Evolutionary conservation across 495 filamentous ascomycete species (phyloP).

Genomic region (Podospora didyma): DNA sequence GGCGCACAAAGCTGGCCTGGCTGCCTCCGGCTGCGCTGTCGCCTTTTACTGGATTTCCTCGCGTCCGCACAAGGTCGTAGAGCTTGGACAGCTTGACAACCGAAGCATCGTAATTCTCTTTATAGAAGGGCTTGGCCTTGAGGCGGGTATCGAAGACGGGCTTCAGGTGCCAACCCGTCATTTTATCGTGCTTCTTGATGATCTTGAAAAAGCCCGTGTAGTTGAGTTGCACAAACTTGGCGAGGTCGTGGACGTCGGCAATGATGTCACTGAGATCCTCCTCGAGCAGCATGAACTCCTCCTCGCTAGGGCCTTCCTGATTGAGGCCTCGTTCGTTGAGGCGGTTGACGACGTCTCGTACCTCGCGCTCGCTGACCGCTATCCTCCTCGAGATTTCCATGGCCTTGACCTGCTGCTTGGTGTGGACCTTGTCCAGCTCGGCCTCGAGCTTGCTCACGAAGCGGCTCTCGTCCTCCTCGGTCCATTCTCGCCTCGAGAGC

Average conservation of each 20-base stretch:
- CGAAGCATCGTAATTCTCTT: conserved; percentile 95
- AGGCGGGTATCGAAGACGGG: conserved; percentile 91
- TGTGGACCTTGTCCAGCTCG: conserved; percentile 94
- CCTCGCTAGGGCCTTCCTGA: conserved; percentile 67
- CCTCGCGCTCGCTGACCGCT: conserved; percentile 78
- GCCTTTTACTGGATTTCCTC: conserved; percentile 87
- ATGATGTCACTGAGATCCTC: conserved; percentile 96
- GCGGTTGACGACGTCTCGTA: conserved; percentile 76
- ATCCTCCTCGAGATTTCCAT: conserved; percentile 91
- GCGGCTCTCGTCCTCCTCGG: conserved; percentile 82
- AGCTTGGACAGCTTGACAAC: conserved; percentile 93
- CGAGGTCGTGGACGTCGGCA: conserved; percentile 96
- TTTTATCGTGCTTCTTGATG: conserved; percentile 99
- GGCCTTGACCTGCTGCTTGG: conserved; percentile 92
- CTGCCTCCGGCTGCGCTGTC: conserved; percentile 85
- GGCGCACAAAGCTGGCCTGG: conserved; percentile 93
- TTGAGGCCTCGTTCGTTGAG: conserved; percentile 55
- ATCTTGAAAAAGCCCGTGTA: conserved; percentile 99
- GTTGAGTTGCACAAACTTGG: conserved; percentile 97
- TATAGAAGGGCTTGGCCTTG: conserved; percentile 95
- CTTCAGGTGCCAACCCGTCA: conserved; percentile 88
- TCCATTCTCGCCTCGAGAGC: conserved; percentile 61
- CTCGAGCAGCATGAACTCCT: conserved; percentile 91
- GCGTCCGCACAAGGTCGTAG: conserved; percentile 89
- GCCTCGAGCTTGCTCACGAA: conserved; percentile 84